Base-by-base conservation (phyloP, 495 filamentous ascomycete species). In the Umbilicaria muhlenbergii region DNA sequence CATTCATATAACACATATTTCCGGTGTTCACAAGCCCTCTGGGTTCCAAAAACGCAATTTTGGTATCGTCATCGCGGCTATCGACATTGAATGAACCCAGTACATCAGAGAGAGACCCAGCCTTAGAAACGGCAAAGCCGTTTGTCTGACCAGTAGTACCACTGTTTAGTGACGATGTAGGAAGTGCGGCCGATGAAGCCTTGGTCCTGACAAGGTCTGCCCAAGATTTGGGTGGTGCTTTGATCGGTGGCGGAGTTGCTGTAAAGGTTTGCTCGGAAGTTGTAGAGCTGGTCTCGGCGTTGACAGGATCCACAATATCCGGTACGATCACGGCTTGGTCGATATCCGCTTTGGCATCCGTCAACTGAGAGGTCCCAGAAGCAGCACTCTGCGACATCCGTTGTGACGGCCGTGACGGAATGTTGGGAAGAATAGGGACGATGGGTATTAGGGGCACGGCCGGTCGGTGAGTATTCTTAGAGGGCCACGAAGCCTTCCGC, bases 1-100 rank as follows among this genome's bases (percentile, higher is more conserved):
- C 94, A 67, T 96, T 98, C 92, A 98, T 96, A 67, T 95, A 98
- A 64, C 91, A 98, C 87, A 96, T 91, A 56, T 98, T 98, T 7
- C 91, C 91, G 36, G 88, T 92, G 61, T 98, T 98, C 37, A 94
- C 80, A 52, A 98, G 73, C 4, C 91, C 91, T 39, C 92, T 71
- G n/a, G 91, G 91, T 58, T 96, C 85, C 5, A 98, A 69, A 56
- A 95, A 95, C 11, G 78, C 62, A 40, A 89, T 65, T 51, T 83
- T 87, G 5, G 74, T 69, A 14, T 58, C 65, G 42, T 69, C 71
- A 34, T 69, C 66, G 34, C 66, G 65, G 21, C 68, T 68, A 33
- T 80, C 65, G 11, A 76, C 74, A 40, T 70, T 73, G 53, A 82
- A 81, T 14, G 67, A 73, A 37, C 67, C 66, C 32, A 95, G 59